Evolutionary conservation across 176 grass and related monocot species (phyloP).

Genomic region (Rhipidocladum racemiflorum): DNA sequence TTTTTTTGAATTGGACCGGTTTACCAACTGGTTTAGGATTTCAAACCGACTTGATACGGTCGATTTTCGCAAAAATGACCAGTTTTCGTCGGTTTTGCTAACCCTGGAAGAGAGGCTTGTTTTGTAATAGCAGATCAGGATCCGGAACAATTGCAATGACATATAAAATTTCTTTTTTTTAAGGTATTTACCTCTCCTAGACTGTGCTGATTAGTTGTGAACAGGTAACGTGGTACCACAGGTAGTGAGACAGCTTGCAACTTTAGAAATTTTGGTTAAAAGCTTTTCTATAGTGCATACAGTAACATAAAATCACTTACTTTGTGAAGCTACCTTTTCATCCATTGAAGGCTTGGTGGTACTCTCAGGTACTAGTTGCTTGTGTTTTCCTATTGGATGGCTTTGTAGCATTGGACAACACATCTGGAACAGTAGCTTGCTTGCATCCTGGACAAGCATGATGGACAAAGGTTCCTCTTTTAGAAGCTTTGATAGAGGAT

Average conservation of each 20-base stretch:
- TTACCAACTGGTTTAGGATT: too few relatives aligned
- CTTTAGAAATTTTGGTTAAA: not conserved
- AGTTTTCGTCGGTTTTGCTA: too few relatives aligned
- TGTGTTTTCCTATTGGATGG: constrained; percentile 15
- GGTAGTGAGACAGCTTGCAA: not conserved
- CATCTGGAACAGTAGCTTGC: constrained; percentile 22
- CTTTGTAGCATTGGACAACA: constrained; percentile 39
- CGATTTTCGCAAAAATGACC: too few relatives aligned
- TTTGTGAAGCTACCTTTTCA: not conserved
- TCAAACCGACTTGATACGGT: too few relatives aligned
- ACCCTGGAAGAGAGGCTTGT: too few relatives aligned
- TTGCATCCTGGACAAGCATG: constrained; percentile 19
- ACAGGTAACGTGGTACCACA: not conserved
- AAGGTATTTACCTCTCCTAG: not conserved
- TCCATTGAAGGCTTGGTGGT: not conserved
- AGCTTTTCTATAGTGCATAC: not conserved
- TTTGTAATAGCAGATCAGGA: too few relatives aligned
- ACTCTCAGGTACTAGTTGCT: not conserved
- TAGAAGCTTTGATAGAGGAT: not conserved
- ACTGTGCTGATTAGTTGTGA: not conserved
- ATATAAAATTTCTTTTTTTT: not conserved
- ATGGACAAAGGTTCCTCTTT: not conserved
- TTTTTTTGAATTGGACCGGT: too few relatives aligned
- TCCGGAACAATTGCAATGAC: too few relatives aligned
- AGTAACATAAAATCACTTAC: not conserved